Evolutionary conservation across 345 rosid genomes (phyloP).

Genomic region (Nasturtium officinale): DNA sequence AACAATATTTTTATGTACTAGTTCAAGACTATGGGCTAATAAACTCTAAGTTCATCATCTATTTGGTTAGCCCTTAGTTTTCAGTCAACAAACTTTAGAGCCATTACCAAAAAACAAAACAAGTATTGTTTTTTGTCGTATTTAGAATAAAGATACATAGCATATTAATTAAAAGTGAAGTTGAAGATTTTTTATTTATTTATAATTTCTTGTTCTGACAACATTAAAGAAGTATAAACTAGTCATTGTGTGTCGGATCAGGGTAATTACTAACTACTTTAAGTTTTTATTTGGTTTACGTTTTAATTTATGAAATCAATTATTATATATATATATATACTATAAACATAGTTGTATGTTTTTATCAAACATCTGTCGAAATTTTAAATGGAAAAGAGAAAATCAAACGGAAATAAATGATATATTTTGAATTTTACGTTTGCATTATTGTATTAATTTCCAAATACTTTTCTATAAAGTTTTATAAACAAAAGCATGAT

Average conservation of each 20-base stretch:
- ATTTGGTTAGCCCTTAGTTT: conserved; percentile 28
- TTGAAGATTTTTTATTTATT: not conserved
- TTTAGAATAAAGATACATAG: not conserved
- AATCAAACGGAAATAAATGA: not conserved
- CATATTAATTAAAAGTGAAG: not conserved
- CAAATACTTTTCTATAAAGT: not conserved
- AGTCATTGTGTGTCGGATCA: not conserved
- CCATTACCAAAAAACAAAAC: too few relatives aligned
- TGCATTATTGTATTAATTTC: not conserved
- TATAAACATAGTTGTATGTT: not conserved
- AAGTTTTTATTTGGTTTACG: not conserved
- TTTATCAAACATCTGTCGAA: not conserved
- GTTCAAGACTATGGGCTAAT: not conserved
- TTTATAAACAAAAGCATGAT: not conserved
- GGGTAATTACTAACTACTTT: not conserved
- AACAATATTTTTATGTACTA: not conserved
- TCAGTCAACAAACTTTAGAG: conserved; percentile 15
- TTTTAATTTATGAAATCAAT: not conserved
- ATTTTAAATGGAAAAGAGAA: not conserved
- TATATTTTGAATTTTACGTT: not conserved
- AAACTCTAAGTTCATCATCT: conserved; percentile 22
- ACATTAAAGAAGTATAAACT: not conserved
- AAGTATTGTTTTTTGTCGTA: too few relatives aligned
- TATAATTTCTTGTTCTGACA: not conserved
- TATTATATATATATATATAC: not conserved